phyloP scores from a whole-genome alignment of 495 filamentous ascomycete genomes.

The Talaromyces ruber region DNA sequence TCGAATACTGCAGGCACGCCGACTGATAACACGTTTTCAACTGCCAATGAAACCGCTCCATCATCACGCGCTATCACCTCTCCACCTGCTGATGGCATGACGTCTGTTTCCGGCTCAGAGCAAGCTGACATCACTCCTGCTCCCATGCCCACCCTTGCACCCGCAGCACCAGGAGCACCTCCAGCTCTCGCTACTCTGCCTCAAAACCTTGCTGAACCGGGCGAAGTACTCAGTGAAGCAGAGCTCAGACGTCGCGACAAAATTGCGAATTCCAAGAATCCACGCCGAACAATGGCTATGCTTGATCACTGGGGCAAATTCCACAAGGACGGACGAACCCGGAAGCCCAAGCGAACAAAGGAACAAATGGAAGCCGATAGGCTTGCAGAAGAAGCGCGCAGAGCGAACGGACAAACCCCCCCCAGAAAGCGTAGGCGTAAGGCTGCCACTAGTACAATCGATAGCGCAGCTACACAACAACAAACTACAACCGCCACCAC shows the following conservation, averaged over 20 bases:
- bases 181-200: constrained; percentile 6
- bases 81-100: neutral
- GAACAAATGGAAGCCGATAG: constrained; percentile 37
- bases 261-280: constrained; percentile 40
- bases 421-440: constrained; percentile 16
- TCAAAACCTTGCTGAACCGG: neutral
- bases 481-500: neutral
- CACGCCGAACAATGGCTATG: constrained; percentile 40
- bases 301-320: constrained; percentile 41
- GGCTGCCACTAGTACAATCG: neutral
- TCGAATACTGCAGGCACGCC: neutral
- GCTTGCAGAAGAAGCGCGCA: constrained; percentile 18
- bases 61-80: neutral
- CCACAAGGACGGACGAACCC: constrained; percentile 32
- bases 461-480: neutral
- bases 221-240: constrained; percentile 19
- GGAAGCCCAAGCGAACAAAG: constrained; percentile 40
- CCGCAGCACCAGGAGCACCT: constrained; percentile 6
- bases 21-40: neutral
- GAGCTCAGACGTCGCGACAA: constrained; percentile 28
- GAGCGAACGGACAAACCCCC: constrained; percentile 13
- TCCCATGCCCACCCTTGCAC: constrained; percentile 1
- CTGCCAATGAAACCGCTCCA: neutral
- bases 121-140: neutral
- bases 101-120: neutral